These are phyloP conservation scores for Voacanga thouarsii DNA, from an alignment of 257 asterid genomes.

Conservation along the genomic window DNA sequence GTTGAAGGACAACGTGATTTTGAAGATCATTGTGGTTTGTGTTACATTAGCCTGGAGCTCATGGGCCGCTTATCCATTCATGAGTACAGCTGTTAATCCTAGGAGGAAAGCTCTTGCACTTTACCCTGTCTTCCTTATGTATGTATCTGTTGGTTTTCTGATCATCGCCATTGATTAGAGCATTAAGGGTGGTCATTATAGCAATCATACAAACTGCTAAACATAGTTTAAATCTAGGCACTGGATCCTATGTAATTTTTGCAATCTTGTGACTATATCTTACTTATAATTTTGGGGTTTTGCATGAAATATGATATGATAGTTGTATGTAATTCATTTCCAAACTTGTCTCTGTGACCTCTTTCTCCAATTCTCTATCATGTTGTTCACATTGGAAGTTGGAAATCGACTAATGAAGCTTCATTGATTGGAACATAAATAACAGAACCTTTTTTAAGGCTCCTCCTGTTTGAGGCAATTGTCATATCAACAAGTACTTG, in stretches of 20 bases:
- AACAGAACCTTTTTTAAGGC: neutral
- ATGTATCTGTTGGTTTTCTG: constrained; percentile 90
- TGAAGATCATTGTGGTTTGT: constrained; percentile 71
- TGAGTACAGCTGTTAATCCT: constrained; percentile 85
- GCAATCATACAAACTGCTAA: constrained; percentile 6
- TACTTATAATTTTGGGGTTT: neutral
- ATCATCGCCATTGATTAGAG: constrained; percentile 80
- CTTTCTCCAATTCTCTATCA: neutral
- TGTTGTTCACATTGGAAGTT: neutral
- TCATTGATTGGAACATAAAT: neutral
- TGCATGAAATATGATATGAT: constrained; percentile 8
- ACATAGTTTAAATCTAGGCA: constrained; percentile 1
- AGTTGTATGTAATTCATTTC: constrained; percentile 17
- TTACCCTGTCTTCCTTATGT: constrained; percentile 91
- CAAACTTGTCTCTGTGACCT: neutral
- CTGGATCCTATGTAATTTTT: constrained; percentile 15
- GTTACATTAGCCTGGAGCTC: constrained; percentile 93
- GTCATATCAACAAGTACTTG: neutral
- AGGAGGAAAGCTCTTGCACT: constrained; percentile 91
- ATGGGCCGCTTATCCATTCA: constrained; percentile 99
- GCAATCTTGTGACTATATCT: constrained; percentile 1
- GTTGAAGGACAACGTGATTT: constrained; percentile 67
- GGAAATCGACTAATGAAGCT: neutral
- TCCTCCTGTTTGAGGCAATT: neutral
- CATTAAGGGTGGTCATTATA: constrained; percentile 7